Conservation (phyloP, 257 asterid genomes). For the Orobanche coerulescens region DNA sequence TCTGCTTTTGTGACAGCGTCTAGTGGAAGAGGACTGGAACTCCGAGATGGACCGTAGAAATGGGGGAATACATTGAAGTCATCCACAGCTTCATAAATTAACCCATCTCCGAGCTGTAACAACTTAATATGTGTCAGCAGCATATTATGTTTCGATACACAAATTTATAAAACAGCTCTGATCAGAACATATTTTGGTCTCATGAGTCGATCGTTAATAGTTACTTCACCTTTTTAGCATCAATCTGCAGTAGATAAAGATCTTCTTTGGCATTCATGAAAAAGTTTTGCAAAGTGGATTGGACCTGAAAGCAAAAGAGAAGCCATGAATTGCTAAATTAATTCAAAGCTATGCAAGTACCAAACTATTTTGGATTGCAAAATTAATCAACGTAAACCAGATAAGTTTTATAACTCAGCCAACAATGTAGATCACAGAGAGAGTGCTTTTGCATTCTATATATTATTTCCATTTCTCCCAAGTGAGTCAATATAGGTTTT, state of each 20-base stretch:
- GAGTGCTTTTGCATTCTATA: neutral
- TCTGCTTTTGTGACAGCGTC: slow-evolving; percentile 58
- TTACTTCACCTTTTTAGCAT: slow-evolving; percentile 46
- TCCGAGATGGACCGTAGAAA: slow-evolving; percentile 82
- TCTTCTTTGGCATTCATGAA: slow-evolving; percentile 48
- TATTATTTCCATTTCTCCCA: no score
- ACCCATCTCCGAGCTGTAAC: slow-evolving; percentile 75
- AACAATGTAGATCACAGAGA: no score
- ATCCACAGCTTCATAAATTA: slow-evolving; percentile 65
- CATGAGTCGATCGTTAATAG: neutral
- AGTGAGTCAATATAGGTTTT: neutral
- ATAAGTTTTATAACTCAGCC: no score
- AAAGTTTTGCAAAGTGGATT: slow-evolving; percentile 52
- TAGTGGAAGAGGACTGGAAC: slow-evolving; percentile 68
- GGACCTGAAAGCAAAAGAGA: slow-evolving; percentile 47
- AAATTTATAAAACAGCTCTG: neutral
- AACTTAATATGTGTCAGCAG: slow-evolving; percentile 8
- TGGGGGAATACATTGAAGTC: slow-evolving; percentile 59
- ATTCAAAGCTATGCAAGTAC: neutral
- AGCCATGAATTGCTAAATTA: neutral
- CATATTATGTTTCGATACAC: neutral
- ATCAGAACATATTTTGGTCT: neutral
- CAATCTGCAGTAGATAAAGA: slow-evolving; percentile 65
- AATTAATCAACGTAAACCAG: neutral
- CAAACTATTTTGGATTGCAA: neutral